phyloP scores from a whole-genome alignment of 192 early-diverging fungal species.

The Glomus cerebriforme region DNA sequence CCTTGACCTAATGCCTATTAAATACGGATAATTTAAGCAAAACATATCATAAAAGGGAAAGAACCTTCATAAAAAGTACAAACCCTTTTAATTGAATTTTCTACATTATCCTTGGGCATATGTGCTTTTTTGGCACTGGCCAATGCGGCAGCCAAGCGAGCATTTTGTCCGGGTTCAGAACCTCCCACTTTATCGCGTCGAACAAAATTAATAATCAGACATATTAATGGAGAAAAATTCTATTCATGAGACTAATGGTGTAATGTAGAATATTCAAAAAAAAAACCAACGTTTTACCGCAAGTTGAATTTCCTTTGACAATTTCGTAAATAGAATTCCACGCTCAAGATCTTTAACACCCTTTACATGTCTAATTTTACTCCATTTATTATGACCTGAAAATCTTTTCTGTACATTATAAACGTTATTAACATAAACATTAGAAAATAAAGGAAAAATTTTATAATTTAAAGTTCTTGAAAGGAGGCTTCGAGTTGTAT shows the following conservation, averaged over 20 bases:
- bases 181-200: constrained; percentile 48
- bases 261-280: neutral
- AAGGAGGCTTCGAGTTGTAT: neutral
- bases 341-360: constrained; percentile 59
- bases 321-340: constrained; percentile 53
- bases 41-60: neutral
- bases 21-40: neutral
- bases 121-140: constrained; percentile 55
- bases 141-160: constrained; percentile 58
- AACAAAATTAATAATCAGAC: neutral
- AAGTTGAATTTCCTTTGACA: constrained; percentile 64
- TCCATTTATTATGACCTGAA: constrained; percentile 66
- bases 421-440: neutral
- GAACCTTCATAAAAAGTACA: neutral
- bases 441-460: neutral
- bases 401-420: constrained; percentile 17
- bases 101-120: constrained; percentile 74
- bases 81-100: constrained; percentile 69
- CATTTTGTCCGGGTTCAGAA: constrained; percentile 58
- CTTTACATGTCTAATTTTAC: constrained; percentile 62
- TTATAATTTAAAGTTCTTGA: neutral
- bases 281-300: constrained; percentile 55
- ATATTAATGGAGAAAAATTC: neutral
- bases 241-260: neutral
- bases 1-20: constrained; percentile 35